phyloP scores from a whole-genome alignment of 192 early-diverging fungal species.

The Oehlia diaphana region DNA sequence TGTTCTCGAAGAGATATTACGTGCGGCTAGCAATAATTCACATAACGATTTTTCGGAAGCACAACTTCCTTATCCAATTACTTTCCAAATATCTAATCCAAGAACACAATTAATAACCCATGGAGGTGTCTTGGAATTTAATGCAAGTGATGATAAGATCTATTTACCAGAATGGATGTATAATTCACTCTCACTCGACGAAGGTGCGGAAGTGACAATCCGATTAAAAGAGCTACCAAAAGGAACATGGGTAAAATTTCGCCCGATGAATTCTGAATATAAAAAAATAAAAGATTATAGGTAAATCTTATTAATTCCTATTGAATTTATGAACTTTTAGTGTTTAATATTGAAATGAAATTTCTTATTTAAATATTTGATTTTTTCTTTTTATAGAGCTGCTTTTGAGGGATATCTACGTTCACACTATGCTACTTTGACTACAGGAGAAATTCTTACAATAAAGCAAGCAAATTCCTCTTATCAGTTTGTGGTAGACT shows the following conservation, averaged over 20 bases:
- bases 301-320: conserved; percentile 4
- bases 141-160: conserved; percentile 48
- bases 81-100: conserved; percentile 59
- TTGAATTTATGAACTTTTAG: conserved; percentile 3
- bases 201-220: conserved; percentile 50
- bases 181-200: conserved; percentile 38
- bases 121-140: conserved; percentile 77
- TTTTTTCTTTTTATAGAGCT: conserved; percentile 40
- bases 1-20: conserved; percentile 51
- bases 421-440: conserved; percentile 64
- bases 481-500: conserved; percentile 60
- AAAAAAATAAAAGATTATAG: conserved; percentile 54
- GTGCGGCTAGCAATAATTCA: conserved; percentile 32
- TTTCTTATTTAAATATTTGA: neutral
- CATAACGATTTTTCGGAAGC: conserved; percentile 2
- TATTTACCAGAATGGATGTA: conserved; percentile 60
- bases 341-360: neutral
- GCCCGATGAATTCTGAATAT: conserved; percentile 54
- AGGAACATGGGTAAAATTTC: conserved; percentile 65
- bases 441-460: conserved; percentile 61
- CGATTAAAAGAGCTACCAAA: conserved; percentile 61
- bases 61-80: conserved; percentile 57
- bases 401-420: conserved; percentile 70
- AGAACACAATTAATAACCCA: conserved; percentile 43
- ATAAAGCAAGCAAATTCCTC: conserved; percentile 51